These are phyloP conservation scores for Eimeria maxima DNA, from an alignment of 169 alveolate genomes.

Conservation along the genomic window DNA sequence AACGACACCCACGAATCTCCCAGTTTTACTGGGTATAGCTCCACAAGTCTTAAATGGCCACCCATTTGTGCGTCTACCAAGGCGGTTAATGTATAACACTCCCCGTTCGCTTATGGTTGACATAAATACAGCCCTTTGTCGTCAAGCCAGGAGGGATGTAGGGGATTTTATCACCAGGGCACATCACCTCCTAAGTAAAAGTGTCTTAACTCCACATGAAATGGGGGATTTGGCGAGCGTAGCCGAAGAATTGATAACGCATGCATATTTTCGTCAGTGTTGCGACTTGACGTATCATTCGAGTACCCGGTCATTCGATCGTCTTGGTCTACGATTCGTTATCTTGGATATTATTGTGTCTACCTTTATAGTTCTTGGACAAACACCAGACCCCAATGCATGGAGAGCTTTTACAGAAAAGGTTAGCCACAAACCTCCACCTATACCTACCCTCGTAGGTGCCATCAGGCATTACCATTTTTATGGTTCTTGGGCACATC, in stretches of 20 bases:
- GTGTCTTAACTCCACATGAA: background rate
- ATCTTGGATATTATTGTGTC: background rate
- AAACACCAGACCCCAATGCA: background rate
- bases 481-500: too few relatives aligned
- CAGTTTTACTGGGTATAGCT: background rate
- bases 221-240: background rate
- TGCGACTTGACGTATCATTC: background rate
- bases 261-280: background rate
- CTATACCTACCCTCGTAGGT: too few relatives aligned
- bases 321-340: background rate
- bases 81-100: background rate
- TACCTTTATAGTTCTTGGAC: background rate
- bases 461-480: too few relatives aligned
- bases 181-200: background rate
- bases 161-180: background rate
- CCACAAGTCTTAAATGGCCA: background rate
- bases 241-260: background rate
- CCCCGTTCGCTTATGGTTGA: background rate
- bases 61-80: conserved; percentile 8
- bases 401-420: background rate
- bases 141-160: background rate
- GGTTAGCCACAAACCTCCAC: background rate
- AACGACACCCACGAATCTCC: background rate
- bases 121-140: background rate
- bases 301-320: background rate